Evolutionary conservation across 2,329 filamentous ascomycete genomes (phyloP).

Genomic region (Talaromyces sp.): DNA sequence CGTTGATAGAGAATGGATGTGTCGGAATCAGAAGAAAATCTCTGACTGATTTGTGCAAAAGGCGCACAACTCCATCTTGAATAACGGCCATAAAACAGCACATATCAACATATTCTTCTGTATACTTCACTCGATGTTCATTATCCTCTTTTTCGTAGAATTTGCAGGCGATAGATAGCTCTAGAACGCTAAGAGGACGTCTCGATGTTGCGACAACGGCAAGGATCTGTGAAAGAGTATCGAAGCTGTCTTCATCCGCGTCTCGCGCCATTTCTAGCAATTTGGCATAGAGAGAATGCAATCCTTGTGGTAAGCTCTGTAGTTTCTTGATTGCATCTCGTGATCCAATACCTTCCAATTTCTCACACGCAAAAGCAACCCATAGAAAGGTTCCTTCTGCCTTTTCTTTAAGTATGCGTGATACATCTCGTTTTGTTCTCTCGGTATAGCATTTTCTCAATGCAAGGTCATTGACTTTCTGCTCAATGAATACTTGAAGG

Average conservation of each 20-base stretch:
- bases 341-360: not conserved
- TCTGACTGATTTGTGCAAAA: constrained; percentile 18
- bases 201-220: too few relatives aligned
- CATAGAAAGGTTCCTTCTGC: constrained; percentile 15
- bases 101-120: constrained; percentile 9
- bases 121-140: not conserved
- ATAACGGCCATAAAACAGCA: constrained; percentile 18
- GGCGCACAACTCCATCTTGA: constrained; percentile 16
- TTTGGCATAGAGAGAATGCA: not conserved
- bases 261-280: too few relatives aligned
- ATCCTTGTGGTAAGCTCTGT: constrained; percentile 1
- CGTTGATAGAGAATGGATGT: too few relatives aligned
- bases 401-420: constrained; percentile 3
- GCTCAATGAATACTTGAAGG: not conserved
- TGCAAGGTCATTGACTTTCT: constrained; percentile 3
- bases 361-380: constrained; percentile 1
- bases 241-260: too few relatives aligned
- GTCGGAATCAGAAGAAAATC: too few relatives aligned
- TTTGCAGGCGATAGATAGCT: too few relatives aligned
- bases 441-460: not conserved
- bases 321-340: constrained; percentile 3
- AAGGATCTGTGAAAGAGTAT: too few relatives aligned
- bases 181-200: too few relatives aligned
- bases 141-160: too few relatives aligned
- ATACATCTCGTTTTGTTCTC: not conserved